Evolutionary conservation across 306 rosid genomes (phyloP).

Genomic region (Citrullus amarus): DNA sequence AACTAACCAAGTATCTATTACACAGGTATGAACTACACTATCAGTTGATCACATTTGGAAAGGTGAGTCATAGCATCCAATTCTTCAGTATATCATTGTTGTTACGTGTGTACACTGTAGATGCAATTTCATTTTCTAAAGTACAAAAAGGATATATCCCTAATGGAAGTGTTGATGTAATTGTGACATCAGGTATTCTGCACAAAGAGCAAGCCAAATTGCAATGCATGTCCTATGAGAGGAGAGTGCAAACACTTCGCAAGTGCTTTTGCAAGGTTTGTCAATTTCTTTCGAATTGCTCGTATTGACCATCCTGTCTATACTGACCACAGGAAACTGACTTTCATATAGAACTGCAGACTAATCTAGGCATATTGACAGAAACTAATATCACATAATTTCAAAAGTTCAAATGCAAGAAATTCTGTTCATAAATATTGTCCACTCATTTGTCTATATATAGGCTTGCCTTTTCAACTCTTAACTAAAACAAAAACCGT

Average conservation of each 20-base stretch:
- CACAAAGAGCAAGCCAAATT: slow-evolving; percentile 83
- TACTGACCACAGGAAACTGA: neutral
- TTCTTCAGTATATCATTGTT: neutral
- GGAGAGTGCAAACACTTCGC: slow-evolving; percentile 98
- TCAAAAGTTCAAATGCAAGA: neutral
- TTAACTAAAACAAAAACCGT: slow-evolving; percentile 18
- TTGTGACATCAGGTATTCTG: slow-evolving; percentile 67
- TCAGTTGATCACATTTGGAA: slow-evolving; percentile 94
- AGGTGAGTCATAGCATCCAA: slow-evolving; percentile 32
- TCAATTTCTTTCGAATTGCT: neutral
- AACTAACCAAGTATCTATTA: slow-evolving; percentile 22
- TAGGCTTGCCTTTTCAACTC: neutral
- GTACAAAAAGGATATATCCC: neutral
- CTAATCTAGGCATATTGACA: neutral
- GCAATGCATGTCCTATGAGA: slow-evolving; percentile 97
- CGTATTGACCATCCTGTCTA: neutral
- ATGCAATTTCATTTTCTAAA: neutral
- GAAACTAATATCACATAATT: neutral
- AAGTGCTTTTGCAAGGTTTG: slow-evolving; percentile 97
- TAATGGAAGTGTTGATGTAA: neutral
- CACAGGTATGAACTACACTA: slow-evolving; percentile 90
- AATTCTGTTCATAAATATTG: neutral
- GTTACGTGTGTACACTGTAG: neutral
- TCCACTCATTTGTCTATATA: neutral
- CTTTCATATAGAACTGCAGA: neutral